These are phyloP conservation scores for Yamadazyma buinensis DNA, from an alignment of 1,139 yeast species.

Conservation along the genomic window DNA sequence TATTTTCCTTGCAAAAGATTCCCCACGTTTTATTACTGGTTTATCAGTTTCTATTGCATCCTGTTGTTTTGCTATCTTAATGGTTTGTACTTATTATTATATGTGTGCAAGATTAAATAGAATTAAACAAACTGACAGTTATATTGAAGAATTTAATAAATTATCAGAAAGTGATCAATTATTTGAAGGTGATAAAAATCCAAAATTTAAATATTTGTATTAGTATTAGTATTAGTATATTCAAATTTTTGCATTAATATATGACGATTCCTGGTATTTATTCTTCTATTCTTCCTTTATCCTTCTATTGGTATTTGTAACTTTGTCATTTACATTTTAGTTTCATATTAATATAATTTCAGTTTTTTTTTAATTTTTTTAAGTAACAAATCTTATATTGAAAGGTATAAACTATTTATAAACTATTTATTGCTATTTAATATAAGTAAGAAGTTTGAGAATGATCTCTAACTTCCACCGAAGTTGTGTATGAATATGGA, in stretches of 20 bases:
- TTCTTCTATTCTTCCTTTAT: no score
- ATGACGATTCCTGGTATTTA: no score
- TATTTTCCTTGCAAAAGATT: conserved; percentile 52
- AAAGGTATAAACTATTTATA: no score
- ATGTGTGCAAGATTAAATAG: conserved; percentile 38
- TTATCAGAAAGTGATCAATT: conserved; percentile 45
- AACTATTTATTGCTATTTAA: no score
- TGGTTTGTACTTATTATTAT: conserved; percentile 41
- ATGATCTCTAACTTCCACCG: no score
- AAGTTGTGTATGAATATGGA: no score
- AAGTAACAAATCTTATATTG: no score
- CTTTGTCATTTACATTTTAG: no score
- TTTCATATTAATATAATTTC: no score
- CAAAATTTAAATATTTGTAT: conserved; percentile 47
- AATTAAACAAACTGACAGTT: conserved; percentile 33
- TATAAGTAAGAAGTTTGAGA: no score
- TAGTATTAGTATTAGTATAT: conserved; percentile 64
- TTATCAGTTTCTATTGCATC: conserved; percentile 52
- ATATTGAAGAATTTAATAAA: conserved; percentile 41
- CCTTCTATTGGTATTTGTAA: no score
- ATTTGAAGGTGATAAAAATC: conserved; percentile 64
- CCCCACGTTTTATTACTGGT: conserved; percentile 60
- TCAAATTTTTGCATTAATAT: conserved; percentile 31
- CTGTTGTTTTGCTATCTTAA: conserved; percentile 46
- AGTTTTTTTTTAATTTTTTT: no score